Percentiles rank a stretch among this genome's conserved stretches.
phyloP scores from a whole-genome alignment of 495 filamentous ascomycete genomes.

The Penicillium diatomitis region DNA sequence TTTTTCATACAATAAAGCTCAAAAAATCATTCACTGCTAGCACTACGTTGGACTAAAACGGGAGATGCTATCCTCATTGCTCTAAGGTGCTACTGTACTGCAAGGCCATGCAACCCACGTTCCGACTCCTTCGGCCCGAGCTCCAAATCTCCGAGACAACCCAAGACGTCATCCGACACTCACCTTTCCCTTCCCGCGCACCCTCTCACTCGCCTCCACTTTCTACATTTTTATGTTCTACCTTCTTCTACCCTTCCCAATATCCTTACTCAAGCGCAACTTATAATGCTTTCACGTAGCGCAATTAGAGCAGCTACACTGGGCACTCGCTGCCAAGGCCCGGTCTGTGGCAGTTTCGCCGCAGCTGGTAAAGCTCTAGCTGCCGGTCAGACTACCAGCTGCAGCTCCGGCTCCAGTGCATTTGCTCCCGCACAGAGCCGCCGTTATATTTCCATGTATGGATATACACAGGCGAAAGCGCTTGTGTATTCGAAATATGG shows the following conservation, averaged over 20 bases:
- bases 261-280: not conserved
- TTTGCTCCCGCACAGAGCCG: slow-evolving; percentile 7
- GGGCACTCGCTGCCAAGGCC: slow-evolving; percentile 5
- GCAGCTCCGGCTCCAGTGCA: not conserved
- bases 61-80: no score
- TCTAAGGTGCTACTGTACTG: no score
- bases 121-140: slow-evolving; percentile 18
- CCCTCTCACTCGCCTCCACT: not conserved
- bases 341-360: slow-evolving; percentile 7
- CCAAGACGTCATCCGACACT: slow-evolving; percentile 17
- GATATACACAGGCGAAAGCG: slow-evolving; percentile 93
- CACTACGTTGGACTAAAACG: no score
- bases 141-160: slow-evolving; percentile 5
- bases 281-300: slow-evolving; percentile 28
- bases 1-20: no score
- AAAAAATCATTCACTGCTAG: no score
- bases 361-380: slow-evolving; percentile 5
- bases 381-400: slow-evolving; percentile 21
- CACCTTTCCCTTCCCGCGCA: not conserved
- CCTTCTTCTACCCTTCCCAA: not conserved
- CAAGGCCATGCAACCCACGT: no score
- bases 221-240: not conserved
- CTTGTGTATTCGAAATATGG: slow-evolving; percentile 80
- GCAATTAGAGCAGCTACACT: slow-evolving; percentile 15
- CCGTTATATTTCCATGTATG: slow-evolving; percentile 64